These are phyloP conservation scores for Gilbertella persicaria DNA, from an alignment of 371 early-diverging fungal species.

Conservation along the genomic window DNA sequence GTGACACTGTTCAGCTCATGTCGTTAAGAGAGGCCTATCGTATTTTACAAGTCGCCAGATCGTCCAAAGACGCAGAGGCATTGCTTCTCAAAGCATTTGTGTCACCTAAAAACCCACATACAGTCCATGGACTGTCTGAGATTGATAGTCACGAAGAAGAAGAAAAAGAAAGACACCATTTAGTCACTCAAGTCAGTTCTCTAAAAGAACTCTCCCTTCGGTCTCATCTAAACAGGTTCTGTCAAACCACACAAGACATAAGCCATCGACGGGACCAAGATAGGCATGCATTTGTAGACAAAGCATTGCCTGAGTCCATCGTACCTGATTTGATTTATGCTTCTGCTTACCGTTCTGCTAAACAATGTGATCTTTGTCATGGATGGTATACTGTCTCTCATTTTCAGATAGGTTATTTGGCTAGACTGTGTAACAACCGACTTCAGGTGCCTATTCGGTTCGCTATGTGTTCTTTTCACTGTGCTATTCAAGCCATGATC, in stretches of 20 bases:
- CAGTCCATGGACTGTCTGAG: constrained; percentile 5
- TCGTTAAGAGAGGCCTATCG: neutral
- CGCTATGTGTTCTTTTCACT: constrained; percentile 31
- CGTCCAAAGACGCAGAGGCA: no score
- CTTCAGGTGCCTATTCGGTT: constrained; percentile 34
- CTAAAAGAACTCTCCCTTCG: constrained; percentile 10
- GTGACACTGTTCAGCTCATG: neutral
- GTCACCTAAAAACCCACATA: no score
- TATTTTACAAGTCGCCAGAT: no score
- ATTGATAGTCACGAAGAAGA: constrained; percentile 7
- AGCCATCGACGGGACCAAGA: no score
- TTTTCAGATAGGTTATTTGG: constrained; percentile 32
- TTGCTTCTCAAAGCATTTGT: no score
- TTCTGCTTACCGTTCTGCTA: neutral
- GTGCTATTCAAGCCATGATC: constrained; percentile 19
- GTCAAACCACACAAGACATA: constrained; percentile 1
- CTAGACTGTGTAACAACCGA: constrained; percentile 30
- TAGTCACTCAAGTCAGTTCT: constrained; percentile 6
- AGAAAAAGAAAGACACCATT: neutral
- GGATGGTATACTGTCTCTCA: constrained; percentile 28
- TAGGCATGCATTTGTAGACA: constrained; percentile 1
- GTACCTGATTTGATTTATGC: constrained; percentile 6
- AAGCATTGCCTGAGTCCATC: neutral
- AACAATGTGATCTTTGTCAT: constrained; percentile 39
- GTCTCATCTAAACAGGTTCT: constrained; percentile 1